A percentile compares a stretch with the other conserved stretches of the same genome.
These are phyloP conservation scores for Metschnikowia anglica DNA, from an alignment of 805 yeast genomes.

Conservation along the genomic window DNA sequence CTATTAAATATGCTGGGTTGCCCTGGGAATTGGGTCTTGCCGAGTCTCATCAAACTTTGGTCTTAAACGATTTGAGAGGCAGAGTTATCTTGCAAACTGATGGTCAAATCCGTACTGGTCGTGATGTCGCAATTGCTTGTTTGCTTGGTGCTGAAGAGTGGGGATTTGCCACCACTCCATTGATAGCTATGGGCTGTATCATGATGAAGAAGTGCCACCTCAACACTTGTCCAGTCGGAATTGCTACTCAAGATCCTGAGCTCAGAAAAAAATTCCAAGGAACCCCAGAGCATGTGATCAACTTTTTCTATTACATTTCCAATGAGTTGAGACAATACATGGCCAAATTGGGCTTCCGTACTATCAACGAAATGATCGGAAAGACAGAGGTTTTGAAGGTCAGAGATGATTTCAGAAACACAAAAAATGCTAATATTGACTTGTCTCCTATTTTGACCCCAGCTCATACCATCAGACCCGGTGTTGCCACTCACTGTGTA, in stretches of 20 bases:
- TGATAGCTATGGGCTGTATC: slow-evolving; percentile 96
- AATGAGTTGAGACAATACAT: slow-evolving; percentile 88
- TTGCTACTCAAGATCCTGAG: slow-evolving; percentile 97
- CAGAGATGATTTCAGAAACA: slow-evolving; percentile 79
- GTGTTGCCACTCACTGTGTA: slow-evolving; percentile 89
- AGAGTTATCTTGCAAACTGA: slow-evolving; percentile 96
- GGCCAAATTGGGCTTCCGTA: slow-evolving; percentile 95
- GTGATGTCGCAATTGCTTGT: slow-evolving; percentile 95
- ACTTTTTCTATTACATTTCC: slow-evolving; percentile 92
- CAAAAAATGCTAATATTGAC: slow-evolving; percentile 89
- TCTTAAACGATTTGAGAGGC: slow-evolving; percentile 92
- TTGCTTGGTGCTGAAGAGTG: slow-evolving; percentile 97
- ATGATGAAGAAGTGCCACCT: slow-evolving; percentile 92
- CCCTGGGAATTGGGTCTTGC: slow-evolving; percentile 99
- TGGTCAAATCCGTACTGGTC: slow-evolving; percentile 95
- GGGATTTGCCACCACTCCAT: slow-evolving; percentile 97
- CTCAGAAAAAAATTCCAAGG: slow-evolving; percentile 90
- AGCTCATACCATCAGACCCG: slow-evolving; percentile 94
- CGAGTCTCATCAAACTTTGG: slow-evolving; percentile 96
- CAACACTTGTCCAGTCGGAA: slow-evolving; percentile 96
- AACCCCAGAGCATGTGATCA: slow-evolving; percentile 97
- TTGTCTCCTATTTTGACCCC: slow-evolving; percentile 93
- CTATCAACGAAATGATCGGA: slow-evolving; percentile 97
- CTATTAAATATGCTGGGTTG: slow-evolving; percentile 94
- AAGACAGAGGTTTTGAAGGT: slow-evolving; percentile 87